Percentiles rank a stretch among this genome's conserved stretches.
Conservation (phyloP, 257 asterid genomes). For the Jaltomata sinuosa region DNA sequence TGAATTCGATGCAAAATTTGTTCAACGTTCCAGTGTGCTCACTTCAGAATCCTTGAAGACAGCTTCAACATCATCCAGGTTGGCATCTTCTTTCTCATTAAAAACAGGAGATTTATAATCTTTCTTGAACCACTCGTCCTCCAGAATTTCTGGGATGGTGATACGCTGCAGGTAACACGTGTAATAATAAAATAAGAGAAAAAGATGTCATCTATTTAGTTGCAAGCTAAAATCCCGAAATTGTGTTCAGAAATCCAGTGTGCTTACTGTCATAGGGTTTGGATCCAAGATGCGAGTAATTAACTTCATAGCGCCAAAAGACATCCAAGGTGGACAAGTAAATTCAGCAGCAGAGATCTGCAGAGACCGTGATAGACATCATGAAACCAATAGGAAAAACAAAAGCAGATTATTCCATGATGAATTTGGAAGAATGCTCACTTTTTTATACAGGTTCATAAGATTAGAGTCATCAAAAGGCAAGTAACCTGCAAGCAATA, state of each 20-base stretch:
- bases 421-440: slow-evolving; percentile 27
- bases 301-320: slow-evolving; percentile 75
- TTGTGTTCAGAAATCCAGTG: neutral
- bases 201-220: neutral
- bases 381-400: slow-evolving; percentile 7
- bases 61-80: slow-evolving; percentile 93
- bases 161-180: slow-evolving; percentile 46
- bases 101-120: slow-evolving; percentile 72
- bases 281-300: slow-evolving; percentile 80
- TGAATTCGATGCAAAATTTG: neutral
- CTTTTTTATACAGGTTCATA: slow-evolving; percentile 71
- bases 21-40: neutral
- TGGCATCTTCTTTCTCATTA: slow-evolving; percentile 63
- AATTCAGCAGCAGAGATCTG: slow-evolving; percentile 85
- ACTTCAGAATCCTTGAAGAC: slow-evolving; percentile 86
- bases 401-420: neutral
- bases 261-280: slow-evolving; percentile 62
- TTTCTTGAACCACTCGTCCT: slow-evolving; percentile 88
- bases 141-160: slow-evolving; percentile 56
- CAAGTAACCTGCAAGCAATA: slow-evolving; percentile 93
- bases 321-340: slow-evolving; percentile 96
- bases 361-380: neutral
- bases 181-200: neutral
- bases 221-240: neutral
- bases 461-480: slow-evolving; percentile 90